Evolutionary conservation across 495 filamentous ascomycete species (phyloP), one percentile per base, ranked within the genome.

Genomic region (Penicillium cosmopolitanum): DNA sequence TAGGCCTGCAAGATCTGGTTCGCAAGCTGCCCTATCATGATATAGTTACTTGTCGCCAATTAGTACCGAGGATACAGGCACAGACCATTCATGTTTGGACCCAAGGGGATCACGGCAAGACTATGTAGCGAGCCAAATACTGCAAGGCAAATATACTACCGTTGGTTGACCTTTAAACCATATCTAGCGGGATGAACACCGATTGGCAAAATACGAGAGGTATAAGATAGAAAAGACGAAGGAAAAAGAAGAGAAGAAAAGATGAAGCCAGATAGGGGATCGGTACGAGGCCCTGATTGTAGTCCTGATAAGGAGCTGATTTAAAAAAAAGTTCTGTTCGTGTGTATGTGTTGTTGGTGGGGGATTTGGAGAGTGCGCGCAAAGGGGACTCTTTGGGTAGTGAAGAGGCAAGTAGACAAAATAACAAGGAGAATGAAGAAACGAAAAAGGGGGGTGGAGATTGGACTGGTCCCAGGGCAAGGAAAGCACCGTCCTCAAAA

Each of bases 371-470:
- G 67, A 71, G 68, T 68, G 68, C 68, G 68, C 68, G 68, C 63
- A 63, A 58, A 59, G 58, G 67, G 68, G 61, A 68, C 66, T 71
- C 68, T 71, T 68, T 64, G 68, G 68, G 63, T 66, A 66, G 64
- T 66, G 64, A 58, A 64, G 66, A 69, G 68, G 63, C 66, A 71
- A 59, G 61, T 64, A 64, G 63, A 63, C 60, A 66, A 69, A 71
- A 66, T 64, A 70, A 68, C 63, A 71, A 66, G 66, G 59, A 60
- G 66, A 66, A 61, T 60, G 61, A 67, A 52, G 35, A 65, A 66
- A 65, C 58, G 55, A 63, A 66, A 61, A 68, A 31, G 28, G 59
- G 56, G 50, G 38, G 57, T 53, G 58, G 28, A 58, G 36, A 44
- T 51, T 46, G 38, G 46, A 58, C 58, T 43, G 61, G 34, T 23